Percentiles rank a stretch among this genome's conserved stretches.
Evolutionary conservation across 768 basidiomycete genomes (phyloP).

Genomic region (Artomyces pyxidatus): DNA sequence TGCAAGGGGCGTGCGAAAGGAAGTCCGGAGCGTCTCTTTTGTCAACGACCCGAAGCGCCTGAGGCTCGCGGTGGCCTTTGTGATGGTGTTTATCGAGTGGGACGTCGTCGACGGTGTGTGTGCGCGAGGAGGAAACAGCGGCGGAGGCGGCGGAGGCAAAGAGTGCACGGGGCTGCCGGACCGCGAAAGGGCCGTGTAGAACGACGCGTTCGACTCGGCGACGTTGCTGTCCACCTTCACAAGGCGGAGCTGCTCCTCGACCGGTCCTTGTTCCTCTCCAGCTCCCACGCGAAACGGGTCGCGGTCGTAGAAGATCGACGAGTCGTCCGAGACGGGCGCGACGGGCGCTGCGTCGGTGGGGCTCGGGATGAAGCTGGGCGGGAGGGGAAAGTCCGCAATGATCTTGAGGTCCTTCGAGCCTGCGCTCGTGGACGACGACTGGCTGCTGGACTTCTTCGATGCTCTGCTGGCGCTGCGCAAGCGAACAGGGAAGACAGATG

Average conservation of each 20-base stretch:
- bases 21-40: slow-evolving; percentile 13
- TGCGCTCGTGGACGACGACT: slow-evolving; percentile 5
- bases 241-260: slow-evolving; percentile 4
- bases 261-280: slow-evolving; percentile 5
- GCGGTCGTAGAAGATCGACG: slow-evolving; percentile 21
- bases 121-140: not conserved
- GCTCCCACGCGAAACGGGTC: slow-evolving; percentile 22
- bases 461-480: slow-evolving; percentile 14
- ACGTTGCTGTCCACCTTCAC: slow-evolving; percentile 2
- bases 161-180: slow-evolving; percentile 2
- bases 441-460: slow-evolving; percentile 11
- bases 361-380: slow-evolving; percentile 14
- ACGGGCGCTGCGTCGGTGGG: slow-evolving; percentile 7
- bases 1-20: slow-evolving; percentile 12
- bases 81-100: slow-evolving; percentile 11
- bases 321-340: slow-evolving; percentile 18
- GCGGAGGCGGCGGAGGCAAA: not conserved
- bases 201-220: slow-evolving; percentile 14
- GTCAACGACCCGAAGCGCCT: slow-evolving; percentile 14
- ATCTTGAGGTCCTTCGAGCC: slow-evolving; percentile 11
- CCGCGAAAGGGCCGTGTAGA: slow-evolving; percentile 16
- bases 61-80: slow-evolving; percentile 11
- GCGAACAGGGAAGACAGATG: not conserved
- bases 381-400: slow-evolving; percentile 16
- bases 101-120: slow-evolving; percentile 7